Conservation (phyloP, 805 yeast genomes). For the Wickerhamiella slavikovae region DNA sequence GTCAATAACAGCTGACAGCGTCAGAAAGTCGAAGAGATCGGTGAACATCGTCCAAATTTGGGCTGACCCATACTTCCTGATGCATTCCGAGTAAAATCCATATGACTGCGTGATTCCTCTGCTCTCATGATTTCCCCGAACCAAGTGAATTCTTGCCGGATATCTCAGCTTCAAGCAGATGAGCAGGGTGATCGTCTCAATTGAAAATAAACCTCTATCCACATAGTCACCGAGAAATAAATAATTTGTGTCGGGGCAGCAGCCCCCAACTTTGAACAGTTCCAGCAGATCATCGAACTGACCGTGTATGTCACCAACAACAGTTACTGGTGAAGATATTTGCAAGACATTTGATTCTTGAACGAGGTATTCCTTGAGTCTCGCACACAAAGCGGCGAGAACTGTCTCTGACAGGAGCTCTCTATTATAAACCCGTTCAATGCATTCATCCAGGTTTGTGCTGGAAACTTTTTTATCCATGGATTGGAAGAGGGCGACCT, state of each 20-base stretch:
- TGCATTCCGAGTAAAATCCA: constrained; percentile 90
- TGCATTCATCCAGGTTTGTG: constrained; percentile 40
- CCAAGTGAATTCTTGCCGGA: constrained; percentile 61
- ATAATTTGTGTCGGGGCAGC: constrained; percentile 83
- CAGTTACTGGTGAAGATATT: constrained; percentile 69
- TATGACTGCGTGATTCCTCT: constrained; percentile 93
- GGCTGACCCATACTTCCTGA: constrained; percentile 64
- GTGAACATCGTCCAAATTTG: constrained; percentile 80
- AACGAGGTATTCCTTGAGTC: constrained; percentile 61
- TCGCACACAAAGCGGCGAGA: constrained; percentile 52
- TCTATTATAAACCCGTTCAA: constrained; percentile 41
- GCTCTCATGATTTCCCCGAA: constrained; percentile 92
- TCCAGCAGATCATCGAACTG: constrained; percentile 88
- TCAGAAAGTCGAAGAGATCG: constrained; percentile 78
- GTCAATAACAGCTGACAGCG: constrained; percentile 77
- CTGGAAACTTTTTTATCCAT: constrained; percentile 7
- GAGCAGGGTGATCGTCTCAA: constrained; percentile 75
- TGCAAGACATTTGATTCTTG: constrained; percentile 75
- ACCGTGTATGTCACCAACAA: constrained; percentile 96
- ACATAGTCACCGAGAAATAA: constrained; percentile 90
- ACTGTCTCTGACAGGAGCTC: constrained; percentile 53
- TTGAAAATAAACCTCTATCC: constrained; percentile 82
- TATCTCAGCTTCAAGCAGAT: constrained; percentile 70
- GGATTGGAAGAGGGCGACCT: not conserved
- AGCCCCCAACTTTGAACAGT: constrained; percentile 83